Evolutionary conservation across 192 early-diverging fungal species (phyloP).

Genomic region (Martensiomyces pterosporus): DNA sequence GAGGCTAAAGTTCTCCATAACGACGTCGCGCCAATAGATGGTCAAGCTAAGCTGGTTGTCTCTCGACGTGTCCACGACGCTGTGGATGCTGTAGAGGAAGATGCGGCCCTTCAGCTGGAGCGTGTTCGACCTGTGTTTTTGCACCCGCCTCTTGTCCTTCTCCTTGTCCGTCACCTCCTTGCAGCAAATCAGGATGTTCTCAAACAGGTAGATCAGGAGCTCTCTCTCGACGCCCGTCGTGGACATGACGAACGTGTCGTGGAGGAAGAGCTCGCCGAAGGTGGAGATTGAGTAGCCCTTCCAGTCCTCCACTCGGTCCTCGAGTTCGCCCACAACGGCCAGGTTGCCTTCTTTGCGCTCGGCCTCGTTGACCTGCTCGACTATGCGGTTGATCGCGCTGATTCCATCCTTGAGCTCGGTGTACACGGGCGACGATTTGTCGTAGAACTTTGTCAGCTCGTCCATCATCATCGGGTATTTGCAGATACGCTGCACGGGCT

Average conservation of each 20-base stretch:
- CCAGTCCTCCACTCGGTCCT: constrained; percentile 86
- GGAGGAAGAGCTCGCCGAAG: constrained; percentile 79
- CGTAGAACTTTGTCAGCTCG: constrained; percentile 61
- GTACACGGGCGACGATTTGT: constrained; percentile 55
- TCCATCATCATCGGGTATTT: constrained; percentile 87
- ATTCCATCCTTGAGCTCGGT: constrained; percentile 69
- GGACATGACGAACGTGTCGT: constrained; percentile 83
- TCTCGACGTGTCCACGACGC: constrained; percentile 62
- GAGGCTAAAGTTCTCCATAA: constrained; percentile 83
- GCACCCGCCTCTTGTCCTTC: constrained; percentile 60
- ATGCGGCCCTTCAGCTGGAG: constrained; percentile 85
- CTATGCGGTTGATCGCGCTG: constrained; percentile 76
- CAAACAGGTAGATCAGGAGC: constrained; percentile 88
- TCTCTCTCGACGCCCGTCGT: constrained; percentile 75
- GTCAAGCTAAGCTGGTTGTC: constrained; percentile 53
- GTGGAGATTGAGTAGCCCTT: constrained; percentile 72
- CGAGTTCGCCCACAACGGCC: constrained; percentile 71
- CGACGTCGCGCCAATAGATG: constrained; percentile 83
- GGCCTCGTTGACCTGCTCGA: constrained; percentile 87
- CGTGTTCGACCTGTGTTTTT: constrained; percentile 38
- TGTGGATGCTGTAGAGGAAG: constrained; percentile 73
- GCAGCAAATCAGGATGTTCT: constrained; percentile 87
- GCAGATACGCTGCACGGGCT: constrained; percentile 96
- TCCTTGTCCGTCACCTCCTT: constrained; percentile 79
- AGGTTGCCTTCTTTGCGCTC: constrained; percentile 87